Evolutionary conservation across 1,139 yeast genomes (phyloP), one percentile per base, ranked within the genome.

Genomic region (Hemisphaericaspora lyxosophila): DNA sequence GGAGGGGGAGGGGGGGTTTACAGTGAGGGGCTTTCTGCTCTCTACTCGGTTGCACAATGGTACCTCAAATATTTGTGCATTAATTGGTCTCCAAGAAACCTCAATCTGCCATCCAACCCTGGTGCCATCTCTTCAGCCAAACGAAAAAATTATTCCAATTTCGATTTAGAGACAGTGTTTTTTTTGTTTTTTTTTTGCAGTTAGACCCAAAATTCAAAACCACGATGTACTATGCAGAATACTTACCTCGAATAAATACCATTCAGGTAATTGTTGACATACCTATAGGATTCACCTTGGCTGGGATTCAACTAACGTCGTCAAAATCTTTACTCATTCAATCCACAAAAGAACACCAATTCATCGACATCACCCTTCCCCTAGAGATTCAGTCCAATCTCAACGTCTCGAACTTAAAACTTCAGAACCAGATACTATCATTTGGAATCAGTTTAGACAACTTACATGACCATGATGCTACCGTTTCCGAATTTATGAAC

Each of bases 211-310:
- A n/a, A n/a, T n/a, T n/a, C n/a, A 11, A 4, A 8, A 19, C 12
- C 5, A 25, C 26, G 8, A 67, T 67, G 73, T 66, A 62, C 41
- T 50, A 54, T 31, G 49, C 64, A n/a, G 76, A 70, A 43, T 58
- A 59, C 39, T 55, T 70, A n/a, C 72, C 75, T 8, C 55, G 75
- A 38, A 47, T 70, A 16, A 55, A 56, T 29, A 48, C 61, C 23
- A 47, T 69, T n/a, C 53, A 71, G 3, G 53, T 62, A 13, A 51
- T 57, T 2, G 23, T 60, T 3, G 66, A 62, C 28, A 57, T 5
- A 6, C 23, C 38, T 15, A 13, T 31, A 4, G 28, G 14, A 7
- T 39, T 34, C 23, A 16, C 15, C 6, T 13, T 42, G 12, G 7
- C 23, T 8, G 11, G 4, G 11, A 8, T 20, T 8, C 7, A 8